Evolutionary conservation across 192 early-diverging fungal species (phyloP).

Genomic region (Nowakowskiella sp.): DNA sequence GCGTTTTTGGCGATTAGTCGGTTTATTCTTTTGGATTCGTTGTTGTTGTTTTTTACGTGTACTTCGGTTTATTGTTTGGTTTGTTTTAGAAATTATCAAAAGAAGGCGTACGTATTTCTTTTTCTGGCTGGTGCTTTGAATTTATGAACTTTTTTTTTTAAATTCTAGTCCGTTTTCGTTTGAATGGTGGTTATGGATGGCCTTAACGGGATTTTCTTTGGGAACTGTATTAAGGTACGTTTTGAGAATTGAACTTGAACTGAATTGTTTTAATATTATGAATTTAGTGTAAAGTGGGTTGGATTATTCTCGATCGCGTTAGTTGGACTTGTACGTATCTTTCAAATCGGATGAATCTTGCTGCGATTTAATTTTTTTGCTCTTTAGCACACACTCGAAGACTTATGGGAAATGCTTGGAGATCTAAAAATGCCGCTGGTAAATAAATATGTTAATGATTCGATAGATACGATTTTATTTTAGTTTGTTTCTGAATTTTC

Average conservation of each 20-base stretch:
- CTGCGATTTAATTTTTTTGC: slow-evolving; percentile 8
- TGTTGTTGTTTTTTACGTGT: slow-evolving; percentile 86
- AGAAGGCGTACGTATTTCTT: slow-evolving; percentile 24
- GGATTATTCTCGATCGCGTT: slow-evolving; percentile 85
- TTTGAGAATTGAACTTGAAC: background rate
- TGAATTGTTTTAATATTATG: slow-evolving; percentile 8
- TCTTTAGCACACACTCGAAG: slow-evolving; percentile 72
- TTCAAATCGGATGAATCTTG: background rate
- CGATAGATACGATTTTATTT: background rate
- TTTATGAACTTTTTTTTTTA: slow-evolving; percentile 3
- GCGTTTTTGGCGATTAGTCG: slow-evolving; percentile 71
- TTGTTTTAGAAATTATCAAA: slow-evolving; percentile 68
- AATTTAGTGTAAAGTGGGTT: slow-evolving; percentile 85
- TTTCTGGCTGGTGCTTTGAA: too few relatives aligned
- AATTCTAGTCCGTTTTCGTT: slow-evolving; percentile 63
- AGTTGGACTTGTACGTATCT: slow-evolving; percentile 58
- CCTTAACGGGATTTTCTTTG: slow-evolving; percentile 76
- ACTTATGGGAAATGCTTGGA: slow-evolving; percentile 84
- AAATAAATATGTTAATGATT: background rate
- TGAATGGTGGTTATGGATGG: slow-evolving; percentile 85
- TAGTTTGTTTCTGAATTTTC: background rate
- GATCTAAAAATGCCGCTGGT: slow-evolving; percentile 52
- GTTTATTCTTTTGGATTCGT: slow-evolving; percentile 92
- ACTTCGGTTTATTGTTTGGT: slow-evolving; percentile 58
- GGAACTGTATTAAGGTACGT: slow-evolving; percentile 68